Evolutionary conservation across 768 basidiomycete species (phyloP).

Genomic region (Termitomyces sp.): DNA sequence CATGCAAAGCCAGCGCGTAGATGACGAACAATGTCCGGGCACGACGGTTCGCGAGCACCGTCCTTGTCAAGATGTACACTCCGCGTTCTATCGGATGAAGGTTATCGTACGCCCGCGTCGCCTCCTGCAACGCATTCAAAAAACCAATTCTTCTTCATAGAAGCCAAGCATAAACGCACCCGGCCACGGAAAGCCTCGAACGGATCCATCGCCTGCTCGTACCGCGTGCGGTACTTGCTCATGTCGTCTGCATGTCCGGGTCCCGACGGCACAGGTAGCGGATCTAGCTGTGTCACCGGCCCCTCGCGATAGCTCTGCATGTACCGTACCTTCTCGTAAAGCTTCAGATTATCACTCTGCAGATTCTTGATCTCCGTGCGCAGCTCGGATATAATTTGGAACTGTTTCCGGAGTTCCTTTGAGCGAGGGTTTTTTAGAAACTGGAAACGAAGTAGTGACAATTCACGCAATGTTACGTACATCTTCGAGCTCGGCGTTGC

Average conservation of each 20-base stretch:
- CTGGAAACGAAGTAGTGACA: too few relatives aligned
- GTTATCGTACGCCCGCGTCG: conserved; percentile 86
- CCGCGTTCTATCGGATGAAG: conserved; percentile 90
- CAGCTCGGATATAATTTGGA: conserved; percentile 91
- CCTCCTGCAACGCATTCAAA: conserved; percentile 67
- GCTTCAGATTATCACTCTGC: conserved; percentile 92
- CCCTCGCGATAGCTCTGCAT: conserved; percentile 95
- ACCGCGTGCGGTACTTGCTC: conserved; percentile 84
- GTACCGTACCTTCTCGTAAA: conserved; percentile 98
- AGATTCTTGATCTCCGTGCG: conserved; percentile 87
- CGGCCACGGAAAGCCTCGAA: conserved; percentile 96
- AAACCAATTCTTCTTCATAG: too few relatives aligned
- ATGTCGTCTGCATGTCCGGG: conserved; percentile 59
- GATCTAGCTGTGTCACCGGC: conserved; percentile 59
- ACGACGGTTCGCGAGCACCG: conserved; percentile 84
- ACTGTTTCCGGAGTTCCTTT: conserved; percentile 95
- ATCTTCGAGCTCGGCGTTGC: conserved; percentile 96
- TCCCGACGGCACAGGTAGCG: conserved; percentile 41
- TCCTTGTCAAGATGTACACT: conserved; percentile 78
- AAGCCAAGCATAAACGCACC: too few relatives aligned
- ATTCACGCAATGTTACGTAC: conserved; percentile 34
- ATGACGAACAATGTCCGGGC: conserved; percentile 86
- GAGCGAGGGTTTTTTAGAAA: too few relatives aligned
- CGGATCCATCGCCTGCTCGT: conserved; percentile 97
- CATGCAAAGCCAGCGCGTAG: conserved; percentile 77